phyloP scores from a whole-genome alignment of 1,284 basidiomycete species.

The Moesziomyces globuligerus region DNA sequence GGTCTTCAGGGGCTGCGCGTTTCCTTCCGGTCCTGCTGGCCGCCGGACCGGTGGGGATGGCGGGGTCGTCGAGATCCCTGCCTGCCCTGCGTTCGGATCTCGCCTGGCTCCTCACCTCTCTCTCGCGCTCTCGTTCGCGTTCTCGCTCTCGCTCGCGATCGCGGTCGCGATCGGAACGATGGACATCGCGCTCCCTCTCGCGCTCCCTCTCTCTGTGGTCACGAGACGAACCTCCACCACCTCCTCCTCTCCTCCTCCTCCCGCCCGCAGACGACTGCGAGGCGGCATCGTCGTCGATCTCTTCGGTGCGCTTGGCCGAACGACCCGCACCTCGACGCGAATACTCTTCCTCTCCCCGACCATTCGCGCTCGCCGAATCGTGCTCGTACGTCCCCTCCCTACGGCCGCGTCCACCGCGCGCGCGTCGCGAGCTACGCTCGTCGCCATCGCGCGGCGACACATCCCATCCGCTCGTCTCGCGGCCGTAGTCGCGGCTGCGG shows the following conservation, averaged over 20 bases:
- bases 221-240: neutral
- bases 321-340: constrained; percentile 11
- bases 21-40: constrained; percentile 30
- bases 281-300: constrained; percentile 32
- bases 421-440: constrained; percentile 2
- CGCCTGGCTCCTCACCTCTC: constrained; percentile 36
- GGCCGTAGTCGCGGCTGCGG: constrained; percentile 1
- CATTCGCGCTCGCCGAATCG: constrained; percentile 6
- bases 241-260: neutral
- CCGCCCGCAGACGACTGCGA: constrained; percentile 31
- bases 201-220: constrained; percentile 29
- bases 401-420: constrained; percentile 6
- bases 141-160: constrained; percentile 30
- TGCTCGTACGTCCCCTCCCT: constrained; percentile 22
- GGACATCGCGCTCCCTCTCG: constrained; percentile 5
- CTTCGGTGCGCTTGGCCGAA: constrained; percentile 19
- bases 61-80: constrained; percentile 25
- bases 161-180: constrained; percentile 17
- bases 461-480: constrained; percentile 11
- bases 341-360: constrained; percentile 5
- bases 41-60: constrained; percentile 14
- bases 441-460: constrained; percentile 9
- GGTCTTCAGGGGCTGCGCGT: constrained; percentile 33
- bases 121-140: constrained; percentile 24
- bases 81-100: constrained; percentile 38